Evolutionary conservation across 805 yeast species (phyloP), one percentile per base, ranked within the genome.

Genomic region (Starmerella ratchasimensis): DNA sequence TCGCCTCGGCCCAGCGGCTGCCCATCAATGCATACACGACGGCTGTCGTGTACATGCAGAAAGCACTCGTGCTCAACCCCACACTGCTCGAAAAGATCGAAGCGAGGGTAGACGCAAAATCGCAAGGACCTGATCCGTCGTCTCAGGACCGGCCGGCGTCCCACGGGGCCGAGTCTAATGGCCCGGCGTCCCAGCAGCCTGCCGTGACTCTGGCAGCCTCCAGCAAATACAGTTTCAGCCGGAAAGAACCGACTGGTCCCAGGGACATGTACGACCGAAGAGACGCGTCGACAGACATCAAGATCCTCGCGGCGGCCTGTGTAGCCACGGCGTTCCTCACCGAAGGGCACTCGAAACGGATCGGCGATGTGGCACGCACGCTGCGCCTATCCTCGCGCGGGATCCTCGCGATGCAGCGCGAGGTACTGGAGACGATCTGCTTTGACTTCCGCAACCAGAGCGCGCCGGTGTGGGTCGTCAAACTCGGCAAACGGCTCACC

Each of bases 311-410:
- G 19, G 40, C 46, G 22, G 68, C 88, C 8, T 69, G 83, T 37
- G 54, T 84, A 6, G 69, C 80, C 40, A 61, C 81, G 13, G 79
- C 94, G 2, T 63, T 76, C 30, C 82, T 84, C 55, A 73, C 75
- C 45, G 93, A 81, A 51, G 95, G 84, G 52, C 80, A 84, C 29
- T 76, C 83, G 29, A 83, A 82, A 54, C 79, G 79, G 48, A 55
- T 78, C 13, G 64, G 72, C 36, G 81, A 79, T 31, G 65, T 31
- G 7, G 30, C 31, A 8, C 18, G 25, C 15, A 4, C 15, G 15
- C 24, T 32, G n/a, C 16, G n/a, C 29, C 37, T 32, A 4, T 8
- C 27, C 15, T 13, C 33, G 8, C 15, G 8, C 9, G 14, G 14
- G 10, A 39, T 47, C 9, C 37, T 81, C 48, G 62, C 62, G 14